Percentiles rank a stretch among this genome's conserved stretches.
These are phyloP conservation scores for Biscogniauxia marginata DNA, from an alignment of 2,329 filamentous ascomycete genomes.

Conservation along the genomic window DNA sequence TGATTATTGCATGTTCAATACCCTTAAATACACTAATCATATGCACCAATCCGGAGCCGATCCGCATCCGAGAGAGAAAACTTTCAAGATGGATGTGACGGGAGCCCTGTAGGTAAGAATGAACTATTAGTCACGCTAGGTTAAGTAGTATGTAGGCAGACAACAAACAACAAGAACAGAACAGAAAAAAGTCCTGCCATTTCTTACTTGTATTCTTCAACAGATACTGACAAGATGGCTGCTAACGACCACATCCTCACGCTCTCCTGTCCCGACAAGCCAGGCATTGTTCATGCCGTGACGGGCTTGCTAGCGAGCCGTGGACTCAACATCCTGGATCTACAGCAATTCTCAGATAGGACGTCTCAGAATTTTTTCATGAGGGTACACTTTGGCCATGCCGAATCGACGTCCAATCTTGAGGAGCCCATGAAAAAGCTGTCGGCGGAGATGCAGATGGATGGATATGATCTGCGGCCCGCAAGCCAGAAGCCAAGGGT, in stretches of 20 bases:
- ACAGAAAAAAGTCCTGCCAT: not conserved
- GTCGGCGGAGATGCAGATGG: conserved; percentile 63
- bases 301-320: conserved; percentile 73
- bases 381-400: conserved; percentile 77
- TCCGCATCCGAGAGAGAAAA: conserved; percentile 24
- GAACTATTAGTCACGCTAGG: conserved; percentile 17
- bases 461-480: conserved; percentile 65
- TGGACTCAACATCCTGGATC: conserved; percentile 77
- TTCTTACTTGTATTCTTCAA: conserved; percentile 13
- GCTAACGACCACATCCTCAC: conserved; percentile 68
- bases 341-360: conserved; percentile 81
- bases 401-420: conserved; percentile 51
- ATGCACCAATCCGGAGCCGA: conserved; percentile 29
- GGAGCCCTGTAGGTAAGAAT: no score
- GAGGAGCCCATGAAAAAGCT: conserved; percentile 57
- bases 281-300: conserved; percentile 82
- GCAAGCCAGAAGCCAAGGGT: conserved; percentile 69
- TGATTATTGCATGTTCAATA: conserved; percentile 14
- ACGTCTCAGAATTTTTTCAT: conserved; percentile 79
- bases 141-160: no score
- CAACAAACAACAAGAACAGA: not conserved
- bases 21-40: conserved; percentile 8
- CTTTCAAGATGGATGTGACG: conserved; percentile 12
- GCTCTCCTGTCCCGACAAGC: conserved; percentile 79
- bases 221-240: conserved; percentile 21